phyloP scores from a whole-genome alignment of 2,329 filamentous ascomycete genomes.

The Eurotiales sp. region DNA sequence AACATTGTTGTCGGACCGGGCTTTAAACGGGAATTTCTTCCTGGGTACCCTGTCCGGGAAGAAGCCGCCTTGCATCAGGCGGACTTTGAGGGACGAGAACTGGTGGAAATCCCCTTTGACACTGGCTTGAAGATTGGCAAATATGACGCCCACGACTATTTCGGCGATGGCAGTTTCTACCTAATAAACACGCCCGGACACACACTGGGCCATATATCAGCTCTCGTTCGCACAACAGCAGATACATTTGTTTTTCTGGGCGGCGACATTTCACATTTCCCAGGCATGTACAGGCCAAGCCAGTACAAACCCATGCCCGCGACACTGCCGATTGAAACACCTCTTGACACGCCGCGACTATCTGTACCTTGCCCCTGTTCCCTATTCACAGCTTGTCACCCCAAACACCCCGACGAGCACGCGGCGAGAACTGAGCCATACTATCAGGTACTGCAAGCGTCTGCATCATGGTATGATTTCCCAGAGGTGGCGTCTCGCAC shows the following conservation, averaged over 20 bases:
- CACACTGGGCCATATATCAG: slow-evolving; percentile 25
- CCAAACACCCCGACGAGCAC: slow-evolving; percentile 13
- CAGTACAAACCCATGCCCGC: slow-evolving; percentile 25
- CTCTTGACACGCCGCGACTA: slow-evolving; percentile 17
- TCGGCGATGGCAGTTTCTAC: slow-evolving; percentile 29
- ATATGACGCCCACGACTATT: slow-evolving; percentile 27
- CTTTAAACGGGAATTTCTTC: slow-evolving; percentile 43
- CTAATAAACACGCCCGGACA: slow-evolving; percentile 27
- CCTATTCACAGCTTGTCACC: slow-evolving; percentile 23
- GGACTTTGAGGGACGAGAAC: slow-evolving; percentile 29
- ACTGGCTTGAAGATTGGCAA: slow-evolving; percentile 24
- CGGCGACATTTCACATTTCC: slow-evolving; percentile 43
- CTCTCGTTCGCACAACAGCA: slow-evolving; percentile 23
- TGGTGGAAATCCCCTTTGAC: slow-evolving; percentile 22
- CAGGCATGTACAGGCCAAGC: slow-evolving; percentile 31
- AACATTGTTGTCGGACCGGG: slow-evolving; percentile 49
- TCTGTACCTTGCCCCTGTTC: slow-evolving; percentile 22
- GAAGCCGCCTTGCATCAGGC: slow-evolving; percentile 33
- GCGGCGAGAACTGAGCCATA: slow-evolving; percentile 19
- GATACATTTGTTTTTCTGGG: slow-evolving; percentile 43
- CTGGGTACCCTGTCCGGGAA: slow-evolving; percentile 42
- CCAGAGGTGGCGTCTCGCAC: slow-evolving; percentile 19
- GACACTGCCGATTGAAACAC: slow-evolving; percentile 20
- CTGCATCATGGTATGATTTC: slow-evolving; percentile 21
- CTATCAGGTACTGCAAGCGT: slow-evolving; percentile 17